Base-by-base conservation (phyloP, 257 asterid genomes). In the Solanum pimpinellifolium region DNA sequence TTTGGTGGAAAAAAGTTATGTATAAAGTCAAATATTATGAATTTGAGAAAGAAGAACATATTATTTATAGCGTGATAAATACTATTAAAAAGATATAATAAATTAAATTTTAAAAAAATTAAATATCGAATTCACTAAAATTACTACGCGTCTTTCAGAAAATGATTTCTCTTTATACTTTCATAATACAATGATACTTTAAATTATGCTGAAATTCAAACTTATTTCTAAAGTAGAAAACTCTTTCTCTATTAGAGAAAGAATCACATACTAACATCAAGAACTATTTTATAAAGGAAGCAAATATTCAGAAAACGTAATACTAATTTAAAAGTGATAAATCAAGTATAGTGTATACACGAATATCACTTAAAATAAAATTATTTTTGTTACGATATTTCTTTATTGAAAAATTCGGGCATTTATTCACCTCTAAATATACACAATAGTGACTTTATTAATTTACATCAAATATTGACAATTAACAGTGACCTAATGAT, bases 221-320 rank as follows among this genome's bases (percentile, higher is more conserved):
- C 4, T 56, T 18, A 56, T 2, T 14, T 49, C 9, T 56, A 56
- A 4, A 18, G 7, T 56, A 56, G 25, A 0, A 7, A 18, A 20
- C 4, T 56, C 65, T 3, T 56, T 20, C 2, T 11, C n/a, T 56
- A 18, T 20, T 7, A 7, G 25, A 18, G 9, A 20, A 20, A 7
- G 12, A 59, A 59, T 59, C 66, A 20, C 1, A 59, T 8, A 20
- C 8, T 0, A 8, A 59, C 25, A 56, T 18, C 11, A 20, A 59
- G 9, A 59, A 7, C 10, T 20, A 20, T 20, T 59, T 20, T 9
- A 56, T 3, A 56, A 20, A 18, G 8, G 8, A 56, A 56, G 25
- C 1, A 56, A 56, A 20, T 56, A 56, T 56, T 56, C 25, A 0
- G 1, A 33, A 56, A 56, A 56, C 0, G 0, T 7, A 3, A 0